Evolutionary conservation across 768 basidiomycete species (phyloP), one percentile per base, ranked within the genome.

Genomic region (Kwoniella bestiolae): DNA sequence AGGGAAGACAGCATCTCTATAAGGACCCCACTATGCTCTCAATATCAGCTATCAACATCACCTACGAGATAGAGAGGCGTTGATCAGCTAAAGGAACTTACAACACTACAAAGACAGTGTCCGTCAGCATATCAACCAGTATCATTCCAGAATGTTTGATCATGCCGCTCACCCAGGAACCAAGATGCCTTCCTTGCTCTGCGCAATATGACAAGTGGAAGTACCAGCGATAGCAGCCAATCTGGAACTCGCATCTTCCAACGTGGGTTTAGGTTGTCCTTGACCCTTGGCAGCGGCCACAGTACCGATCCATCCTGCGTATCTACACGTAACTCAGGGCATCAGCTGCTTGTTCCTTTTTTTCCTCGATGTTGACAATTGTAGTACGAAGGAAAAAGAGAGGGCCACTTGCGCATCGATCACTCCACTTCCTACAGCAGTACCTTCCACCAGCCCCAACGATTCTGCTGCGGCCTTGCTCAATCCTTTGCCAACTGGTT

Each of bases 251-350:
- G 91, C 91, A 69, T 95, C 91, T 5, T 88, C 85, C 7, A 96
- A 82, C 12, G 84, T 83, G 16, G 92, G 91, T 23, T 84, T 74
- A 11, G 60, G 55, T 34, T 83, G 81, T 5, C 85, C 87, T 34
- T 86, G 83, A 2, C 50, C 62, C 21, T 64, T 59, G 66, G 87
- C 88, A 18, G 93, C 93, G 5, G 91, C 95, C 47, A 96, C 87
- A 0, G 95, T 98, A 12, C 96, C 96, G 70, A 98, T 83, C 96
- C 95, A 98, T 23, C 96, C 96, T 2, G 96, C 93, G 81, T 98
- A 83, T 11, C 74, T 79, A 90, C 3, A 41, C 41, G 12, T 18
- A 16, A 21, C 5, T 12, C 29, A 6, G 31, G 26, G 3, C 23
- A 18, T 31, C 8, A 49, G 16, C 28, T 29, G 28, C 28, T 44